Evolutionary conservation across 2,329 filamentous ascomycete genomes (phyloP), one percentile per base, ranked within the genome.

Genomic region (Fusarium sp.): DNA sequence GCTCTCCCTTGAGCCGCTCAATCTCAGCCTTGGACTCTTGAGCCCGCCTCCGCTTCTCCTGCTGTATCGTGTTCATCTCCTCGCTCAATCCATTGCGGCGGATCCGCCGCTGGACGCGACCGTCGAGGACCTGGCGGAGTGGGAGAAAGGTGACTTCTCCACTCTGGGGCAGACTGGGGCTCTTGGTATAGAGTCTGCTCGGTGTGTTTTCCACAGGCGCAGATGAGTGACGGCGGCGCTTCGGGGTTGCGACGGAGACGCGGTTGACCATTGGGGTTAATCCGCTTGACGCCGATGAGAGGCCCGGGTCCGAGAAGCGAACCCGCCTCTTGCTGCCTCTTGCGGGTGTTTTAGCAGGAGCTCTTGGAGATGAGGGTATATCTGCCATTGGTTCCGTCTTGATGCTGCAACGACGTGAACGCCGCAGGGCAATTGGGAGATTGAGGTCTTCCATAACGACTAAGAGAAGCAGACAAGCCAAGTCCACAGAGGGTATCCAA

Each of bases 251-350:
- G 62, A 90, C 80, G 1, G 82, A 83, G 0, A 88, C 83, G 18
- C 87, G 85, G 39, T 82, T 82, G 44, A 91, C 79, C 79, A 89
- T 86, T 1, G 89, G 89, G 1, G 89, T 90, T 30, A 91, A 77
- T 3, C 89, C 88, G 1, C 85, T 89, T 2, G 72, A 74, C 3
- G 84, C 82, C 39, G 79, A 63, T 0, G 79, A 74, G 1, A 82
- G 81, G 0, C 86, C 87, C 9, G 87, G 87, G 41, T 90, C 88
- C 0, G 89, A 90, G 78, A 90, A 89, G 39, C 88, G 86, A 23
- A 90, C 87, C 60, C 82, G 81, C 69, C 86, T 87, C 71, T 83
- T 86, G 2, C 62, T 58, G 3, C 58, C 40, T 34, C 73, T 68
- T 34, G 71, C 70, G 10, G 80, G 80, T 3, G 80, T 82, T 57